A percentile compares a stretch with the other conserved stretches of the same genome.
Conservation (phyloP, 2,329 filamentous ascomycete species). For the Paraphoma sp. region DNA sequence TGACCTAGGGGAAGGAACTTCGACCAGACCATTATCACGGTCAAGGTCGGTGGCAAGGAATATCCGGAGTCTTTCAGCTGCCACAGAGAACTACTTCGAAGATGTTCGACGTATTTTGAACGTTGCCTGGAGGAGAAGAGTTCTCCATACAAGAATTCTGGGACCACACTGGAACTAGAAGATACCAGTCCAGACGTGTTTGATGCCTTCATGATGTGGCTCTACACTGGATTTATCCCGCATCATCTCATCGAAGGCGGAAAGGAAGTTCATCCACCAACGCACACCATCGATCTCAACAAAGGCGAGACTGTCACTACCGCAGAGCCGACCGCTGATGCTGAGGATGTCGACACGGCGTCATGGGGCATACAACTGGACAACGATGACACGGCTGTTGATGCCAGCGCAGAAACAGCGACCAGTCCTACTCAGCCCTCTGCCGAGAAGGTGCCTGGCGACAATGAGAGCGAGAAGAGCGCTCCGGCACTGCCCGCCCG, state of each 20-base stretch:
- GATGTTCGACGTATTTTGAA: conserved; percentile 44
- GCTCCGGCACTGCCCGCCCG: conserved; percentile 29
- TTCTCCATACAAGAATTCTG: conserved; percentile 42
- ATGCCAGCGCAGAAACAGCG: conserved; percentile 15
- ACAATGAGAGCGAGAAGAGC: conserved; percentile 34
- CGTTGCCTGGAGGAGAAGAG: conserved; percentile 36
- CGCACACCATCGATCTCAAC: conserved; percentile 33
- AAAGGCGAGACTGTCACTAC: conserved; percentile 17
- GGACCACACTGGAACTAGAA: conserved; percentile 36
- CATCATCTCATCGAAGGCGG: conserved; percentile 46
- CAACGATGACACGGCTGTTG: conserved; percentile 32
- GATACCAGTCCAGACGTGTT: conserved; percentile 46
- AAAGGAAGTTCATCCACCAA: conserved; percentile 38
- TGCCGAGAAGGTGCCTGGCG: conserved; percentile 41
- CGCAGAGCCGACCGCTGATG: conserved; percentile 20
- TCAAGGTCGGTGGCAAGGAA: conserved; percentile 41
- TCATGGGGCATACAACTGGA: conserved; percentile 46
- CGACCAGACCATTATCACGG: conserved; percentile 45
- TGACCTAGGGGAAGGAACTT: conserved; percentile 39
- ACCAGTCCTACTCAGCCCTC: conserved; percentile 19
- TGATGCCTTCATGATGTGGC: conserved; percentile 46
- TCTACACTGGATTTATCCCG: conserved; percentile 46
- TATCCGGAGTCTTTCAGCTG: conserved; percentile 43
- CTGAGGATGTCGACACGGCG: conserved; percentile 42
- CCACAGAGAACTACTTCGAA: conserved; percentile 40